Base-by-base conservation (phyloP, 179 eudicot genomes). In the Corrigiola litoralis region DNA sequence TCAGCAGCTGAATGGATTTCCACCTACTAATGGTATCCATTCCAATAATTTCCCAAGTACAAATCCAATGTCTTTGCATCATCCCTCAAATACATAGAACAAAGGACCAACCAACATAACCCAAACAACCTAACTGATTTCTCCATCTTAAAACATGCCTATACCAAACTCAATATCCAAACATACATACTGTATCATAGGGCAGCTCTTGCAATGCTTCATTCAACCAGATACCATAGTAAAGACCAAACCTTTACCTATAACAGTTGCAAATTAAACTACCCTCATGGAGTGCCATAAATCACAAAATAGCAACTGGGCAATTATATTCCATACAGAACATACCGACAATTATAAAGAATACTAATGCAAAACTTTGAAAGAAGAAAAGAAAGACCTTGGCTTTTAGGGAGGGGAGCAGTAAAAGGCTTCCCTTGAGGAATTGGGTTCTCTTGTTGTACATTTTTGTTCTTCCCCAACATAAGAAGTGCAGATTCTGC, bases 401-500 rank as follows among this genome's bases (percentile, higher is more conserved):
- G 80, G 77, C 92, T 84, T 69, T 69, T 80, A 55, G 89, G 92
- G 14, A 78, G 56, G 36, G 89, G 61, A 1, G 75, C 36, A 31
- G 71, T 72, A 8, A 62, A 42, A 47, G 81, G 73, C 46, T 61
- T 63, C 25, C 73, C 76, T 13, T 69, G 66, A 18, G 70, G 73
- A 13, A 62, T 69, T 8, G 72, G 54, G 51, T 44, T 73, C 42
- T 72, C 44, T 21, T 72, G 47, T 62, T 70, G 49, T 16, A 47
- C 37, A 33, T 66, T 70, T 33, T 55, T 48, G 40, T 36, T 46
- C 0, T 74, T 77, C 41, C 68, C 58, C 38, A 79, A 78, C 13
- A 86, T 72, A 20, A 84, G 62, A 68, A 86, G 64, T 25, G 73
- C 75, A 16, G 83, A 77, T 69, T 86, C 92, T 86, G 74, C 71